phyloP scores from a whole-genome alignment of 345 rosid species.

The Eucalyptus brandiana region DNA sequence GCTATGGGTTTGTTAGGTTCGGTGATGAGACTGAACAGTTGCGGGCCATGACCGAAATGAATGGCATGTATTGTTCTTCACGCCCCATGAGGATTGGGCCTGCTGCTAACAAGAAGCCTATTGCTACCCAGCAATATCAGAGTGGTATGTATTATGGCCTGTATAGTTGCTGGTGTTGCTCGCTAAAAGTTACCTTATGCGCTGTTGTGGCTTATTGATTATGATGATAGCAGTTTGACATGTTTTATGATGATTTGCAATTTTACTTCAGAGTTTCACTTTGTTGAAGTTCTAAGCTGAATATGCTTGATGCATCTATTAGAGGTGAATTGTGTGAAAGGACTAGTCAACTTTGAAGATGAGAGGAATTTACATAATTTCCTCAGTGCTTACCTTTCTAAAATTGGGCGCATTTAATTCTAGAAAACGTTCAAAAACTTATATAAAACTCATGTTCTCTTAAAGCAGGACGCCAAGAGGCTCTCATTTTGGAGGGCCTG shows the following conservation, averaged over 20 bases:
- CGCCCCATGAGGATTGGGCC: slow-evolving; percentile 96
- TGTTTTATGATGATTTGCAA: not conserved
- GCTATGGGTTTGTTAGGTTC: slow-evolving; percentile 94
- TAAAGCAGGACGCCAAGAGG: slow-evolving; percentile 97
- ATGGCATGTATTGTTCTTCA: slow-evolving; percentile 67
- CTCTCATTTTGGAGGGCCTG: slow-evolving; percentile 98
- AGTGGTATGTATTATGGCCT: slow-evolving; percentile 38
- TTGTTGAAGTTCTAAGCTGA: not conserved
- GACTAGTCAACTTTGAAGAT: slow-evolving; percentile 4
- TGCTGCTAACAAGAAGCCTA: slow-evolving; percentile 78
- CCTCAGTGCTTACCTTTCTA: slow-evolving; percentile 56
- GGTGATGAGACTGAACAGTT: slow-evolving; percentile 73
- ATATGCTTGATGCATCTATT: not conserved
- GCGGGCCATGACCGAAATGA: slow-evolving; percentile 94
- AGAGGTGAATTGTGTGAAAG: not conserved
- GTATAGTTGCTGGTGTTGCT: not conserved
- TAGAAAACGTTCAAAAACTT: slow-evolving; percentile 64
- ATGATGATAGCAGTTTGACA: not conserved
- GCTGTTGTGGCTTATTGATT: not conserved
- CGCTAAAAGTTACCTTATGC: not conserved
- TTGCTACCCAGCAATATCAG: slow-evolving; percentile 45
- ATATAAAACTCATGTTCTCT: slow-evolving; percentile 92
- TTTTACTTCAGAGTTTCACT: not conserved
- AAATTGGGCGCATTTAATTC: slow-evolving; percentile 51
- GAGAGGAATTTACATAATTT: slow-evolving; percentile 26